phyloP scores from a whole-genome alignment of 2,329 filamentous ascomycete genomes.

The Pestalotiopsis sp. region DNA sequence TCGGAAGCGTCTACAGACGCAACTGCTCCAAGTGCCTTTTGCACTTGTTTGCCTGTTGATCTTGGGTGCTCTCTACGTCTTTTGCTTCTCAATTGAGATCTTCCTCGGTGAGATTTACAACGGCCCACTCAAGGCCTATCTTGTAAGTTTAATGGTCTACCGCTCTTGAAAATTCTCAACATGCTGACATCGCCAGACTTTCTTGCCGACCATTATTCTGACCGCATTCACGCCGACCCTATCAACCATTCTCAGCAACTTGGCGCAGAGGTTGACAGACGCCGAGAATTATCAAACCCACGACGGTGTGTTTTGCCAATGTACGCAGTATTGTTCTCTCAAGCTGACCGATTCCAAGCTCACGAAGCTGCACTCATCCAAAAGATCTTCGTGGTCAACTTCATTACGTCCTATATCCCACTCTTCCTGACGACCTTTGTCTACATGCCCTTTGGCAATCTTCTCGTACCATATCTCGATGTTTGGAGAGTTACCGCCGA shows the following conservation, averaged over 20 bases:
- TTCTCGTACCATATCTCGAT: constrained; percentile 84
- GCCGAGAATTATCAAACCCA: constrained; percentile 92
- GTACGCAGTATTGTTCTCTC: not conserved
- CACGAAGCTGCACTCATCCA: constrained; percentile 84
- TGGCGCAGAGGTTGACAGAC: constrained; percentile 77
- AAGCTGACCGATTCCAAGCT: constrained; percentile 43
- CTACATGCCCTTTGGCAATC: constrained; percentile 86
- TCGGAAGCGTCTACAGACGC: constrained; percentile 73
- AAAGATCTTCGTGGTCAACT: constrained; percentile 95
- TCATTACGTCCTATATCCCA: constrained; percentile 92
- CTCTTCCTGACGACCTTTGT: constrained; percentile 93
- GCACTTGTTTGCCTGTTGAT: constrained; percentile 71
- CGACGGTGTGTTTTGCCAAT: constrained; percentile 52
- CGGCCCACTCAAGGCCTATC: constrained; percentile 81
- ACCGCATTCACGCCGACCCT: constrained; percentile 80
- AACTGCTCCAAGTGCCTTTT: constrained; percentile 84
- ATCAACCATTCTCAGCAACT: constrained; percentile 71
- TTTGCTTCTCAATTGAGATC: constrained; percentile 90
- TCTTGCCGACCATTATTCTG: constrained; percentile 87
- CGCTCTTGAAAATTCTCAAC: not conserved
- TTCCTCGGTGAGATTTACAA: constrained; percentile 94
- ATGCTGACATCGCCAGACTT: constrained; percentile 57
- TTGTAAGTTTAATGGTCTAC: constrained; percentile 57
- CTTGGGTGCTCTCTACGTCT: constrained; percentile 80
- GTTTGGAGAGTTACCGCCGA: constrained; percentile 76